These are phyloP conservation scores for Sporisorium reilianum DNA, from an alignment of 1,284 basidiomycete genomes.

Conservation along the genomic window DNA sequence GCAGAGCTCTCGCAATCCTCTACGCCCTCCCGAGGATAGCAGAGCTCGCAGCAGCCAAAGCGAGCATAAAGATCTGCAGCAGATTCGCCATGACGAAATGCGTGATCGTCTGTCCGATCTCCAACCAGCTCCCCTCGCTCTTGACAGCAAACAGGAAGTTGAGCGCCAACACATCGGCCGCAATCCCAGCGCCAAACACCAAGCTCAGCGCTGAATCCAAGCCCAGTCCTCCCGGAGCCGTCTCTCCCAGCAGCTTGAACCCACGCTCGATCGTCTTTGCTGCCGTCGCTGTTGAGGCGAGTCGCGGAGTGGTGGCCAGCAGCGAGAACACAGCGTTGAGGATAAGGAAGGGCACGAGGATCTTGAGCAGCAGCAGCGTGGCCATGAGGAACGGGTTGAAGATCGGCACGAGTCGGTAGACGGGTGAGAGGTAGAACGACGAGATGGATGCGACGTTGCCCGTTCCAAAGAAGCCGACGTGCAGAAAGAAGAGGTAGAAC, in stretches of 20 bases:
- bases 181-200: slow-evolving; percentile 59
- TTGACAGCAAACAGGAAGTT: slow-evolving; percentile 86
- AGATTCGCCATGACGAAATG: slow-evolving; percentile 88
- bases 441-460: slow-evolving; percentile 86
- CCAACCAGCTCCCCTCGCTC: slow-evolving; percentile 87
- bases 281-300: neutral
- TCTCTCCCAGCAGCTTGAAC: slow-evolving; percentile 42
- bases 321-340: slow-evolving; percentile 77
- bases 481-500: slow-evolving; percentile 87
- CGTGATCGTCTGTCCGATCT: slow-evolving; percentile 88
- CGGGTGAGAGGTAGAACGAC: slow-evolving; percentile 88
- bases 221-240: slow-evolving; percentile 54
- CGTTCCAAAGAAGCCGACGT: slow-evolving; percentile 88
- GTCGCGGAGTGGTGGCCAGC: slow-evolving; percentile 20
- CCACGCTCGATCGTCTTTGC: slow-evolving; percentile 34
- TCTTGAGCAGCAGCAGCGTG: slow-evolving; percentile 74
- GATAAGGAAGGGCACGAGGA: slow-evolving; percentile 71
- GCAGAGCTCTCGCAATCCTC: neutral
- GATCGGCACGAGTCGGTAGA: slow-evolving; percentile 86
- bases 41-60: slow-evolving; percentile 41
- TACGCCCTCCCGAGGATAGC: slow-evolving; percentile 25
- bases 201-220: slow-evolving; percentile 43
- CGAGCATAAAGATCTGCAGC: slow-evolving; percentile 77
- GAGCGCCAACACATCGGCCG: slow-evolving; percentile 73
- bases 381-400: slow-evolving; percentile 89